phyloP scores from a whole-genome alignment of 2,329 filamentous ascomycete species.

The Neobulgaria alba region DNA sequence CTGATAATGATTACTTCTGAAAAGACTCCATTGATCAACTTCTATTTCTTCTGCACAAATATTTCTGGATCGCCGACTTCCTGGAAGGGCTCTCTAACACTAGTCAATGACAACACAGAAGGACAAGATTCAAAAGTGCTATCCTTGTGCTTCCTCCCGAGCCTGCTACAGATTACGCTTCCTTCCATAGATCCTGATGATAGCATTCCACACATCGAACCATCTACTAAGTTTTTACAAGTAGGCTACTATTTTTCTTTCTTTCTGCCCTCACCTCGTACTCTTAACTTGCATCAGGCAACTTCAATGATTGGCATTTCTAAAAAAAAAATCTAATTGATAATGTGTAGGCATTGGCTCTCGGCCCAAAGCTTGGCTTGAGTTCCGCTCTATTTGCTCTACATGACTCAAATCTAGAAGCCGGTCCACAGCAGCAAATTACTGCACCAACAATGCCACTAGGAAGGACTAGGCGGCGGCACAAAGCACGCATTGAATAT shows the following conservation, averaged over 20 bases:
- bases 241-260: no score
- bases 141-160: not conserved
- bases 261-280: no score
- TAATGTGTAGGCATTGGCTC: conserved; percentile 27
- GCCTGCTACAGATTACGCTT: not conserved
- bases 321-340: no score
- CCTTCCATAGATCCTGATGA: no score
- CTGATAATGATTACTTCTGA: conserved; percentile 22
- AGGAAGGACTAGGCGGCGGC: conserved; percentile 3
- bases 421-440: conserved; percentile 1
- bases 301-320: no score
- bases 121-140: not conserved
- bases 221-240: not conserved
- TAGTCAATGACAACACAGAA: conserved; percentile 1
- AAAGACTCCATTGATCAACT: conserved; percentile 18
- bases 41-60: conserved; percentile 20
- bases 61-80: conserved; percentile 4
- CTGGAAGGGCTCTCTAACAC: conserved; percentile 16
- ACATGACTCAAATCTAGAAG: no score
- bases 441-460: conserved; percentile 9
- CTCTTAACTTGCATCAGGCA: no score
- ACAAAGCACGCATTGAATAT: conserved; percentile 5
- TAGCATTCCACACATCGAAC: no score
- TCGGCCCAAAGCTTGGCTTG: conserved; percentile 37
- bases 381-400: conserved; percentile 32